A percentile compares a stretch with the other conserved stretches of the same genome.
Evolutionary conservation across 768 basidiomycete genomes (phyloP).

Genomic region (Crepidotus variabilis): DNA sequence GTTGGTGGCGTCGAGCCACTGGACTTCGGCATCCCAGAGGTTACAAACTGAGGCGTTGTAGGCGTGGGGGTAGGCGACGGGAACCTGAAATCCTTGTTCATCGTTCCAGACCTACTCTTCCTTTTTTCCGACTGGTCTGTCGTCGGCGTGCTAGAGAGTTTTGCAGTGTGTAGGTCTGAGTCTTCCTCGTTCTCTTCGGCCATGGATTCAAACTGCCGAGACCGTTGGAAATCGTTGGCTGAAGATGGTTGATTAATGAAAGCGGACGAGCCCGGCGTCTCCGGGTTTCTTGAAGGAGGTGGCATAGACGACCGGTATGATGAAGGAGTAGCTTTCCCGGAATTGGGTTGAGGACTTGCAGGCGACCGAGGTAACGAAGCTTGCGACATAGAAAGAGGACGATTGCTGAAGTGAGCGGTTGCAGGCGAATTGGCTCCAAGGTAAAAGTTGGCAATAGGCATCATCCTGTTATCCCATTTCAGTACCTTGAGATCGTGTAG

Average conservation of each 20-base stretch:
- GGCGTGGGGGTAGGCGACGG: conserved; percentile 40
- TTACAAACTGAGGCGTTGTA: conserved; percentile 22
- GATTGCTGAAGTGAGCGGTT: conserved; percentile 36
- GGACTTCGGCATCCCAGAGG: conserved; percentile 18
- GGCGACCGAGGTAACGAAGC: conserved; percentile 46
- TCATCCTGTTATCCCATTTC: conserved; percentile 54
- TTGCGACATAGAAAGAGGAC: conserved; percentile 79
- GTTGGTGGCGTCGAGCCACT: conserved; percentile 6
- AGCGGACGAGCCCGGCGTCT: conserved; percentile 35
- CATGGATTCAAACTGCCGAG: conserved; percentile 43
- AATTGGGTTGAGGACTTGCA: conserved; percentile 28
- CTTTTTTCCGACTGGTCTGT: conserved; percentile 28
- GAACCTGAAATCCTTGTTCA: conserved; percentile 77
- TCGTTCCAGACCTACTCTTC: conserved; percentile 63
- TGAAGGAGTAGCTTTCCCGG: conserved; percentile 23
- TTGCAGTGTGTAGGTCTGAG: conserved; percentile 27
- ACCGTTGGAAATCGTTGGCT: conserved; percentile 15
- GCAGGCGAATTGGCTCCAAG: conserved; percentile 54
- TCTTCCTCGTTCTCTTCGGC: conserved; percentile 46
- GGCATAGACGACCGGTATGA: conserved; percentile 70
- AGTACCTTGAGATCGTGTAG: neutral
- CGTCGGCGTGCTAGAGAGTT: conserved; percentile 23
- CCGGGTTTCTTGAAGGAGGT: conserved; percentile 38
- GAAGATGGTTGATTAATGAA: conserved; percentile 37
- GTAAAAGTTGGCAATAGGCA: conserved; percentile 80